Evolutionary conservation across 768 basidiomycete species (phyloP), one percentile per base, ranked within the genome.

Genomic region (Lentinula edodes): DNA sequence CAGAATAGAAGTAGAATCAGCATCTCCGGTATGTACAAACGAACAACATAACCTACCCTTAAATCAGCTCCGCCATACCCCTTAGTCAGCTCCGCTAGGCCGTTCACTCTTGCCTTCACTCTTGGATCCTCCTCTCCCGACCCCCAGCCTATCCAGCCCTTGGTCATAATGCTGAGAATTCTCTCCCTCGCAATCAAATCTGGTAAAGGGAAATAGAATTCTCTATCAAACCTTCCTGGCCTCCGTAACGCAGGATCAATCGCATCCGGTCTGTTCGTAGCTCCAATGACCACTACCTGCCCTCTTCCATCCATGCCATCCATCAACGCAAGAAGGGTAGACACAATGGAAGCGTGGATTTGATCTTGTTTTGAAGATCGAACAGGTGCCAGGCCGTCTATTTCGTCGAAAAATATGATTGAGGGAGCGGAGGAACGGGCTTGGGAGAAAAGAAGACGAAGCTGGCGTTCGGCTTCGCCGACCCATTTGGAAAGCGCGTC

Each of bases 331-430:
- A 99, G 80, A 8, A 98, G 80, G 0, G 97, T 98, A 55, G 91
- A 93, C 6, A 99, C 97, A 65, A 99, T 95, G 34, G 92, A 95
- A 1, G 97, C 97, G 70, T 98, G 97, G 60, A 98, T 98, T 74
- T 99, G 96, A 71, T 98, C 97, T 68, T 98, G 97, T 69, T 98
- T 98, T 16, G 93, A 91, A n/a, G 94, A 96, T 51, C 97, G 89
- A 2, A 98, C 96, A 1, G 97, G 97, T 12, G 97, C 97, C 18
- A 99, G 85, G 65, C 96, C 97, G 70, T 99, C 97, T 66, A 99
- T 98, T 76, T 99, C 97, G 70, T 99, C 97, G 72, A 99, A 98
- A 78, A 99, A 99, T 70, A 99, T 98, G 74, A 98, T 98, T 65
- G 89, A 91, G 0, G 97, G 96, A 68, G 98, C 96, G 56, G 86